Percentiles rank a stretch among this genome's conserved stretches.
Conservation (phyloP, 106 monocot species). For the Allium fistulosum region DNA sequence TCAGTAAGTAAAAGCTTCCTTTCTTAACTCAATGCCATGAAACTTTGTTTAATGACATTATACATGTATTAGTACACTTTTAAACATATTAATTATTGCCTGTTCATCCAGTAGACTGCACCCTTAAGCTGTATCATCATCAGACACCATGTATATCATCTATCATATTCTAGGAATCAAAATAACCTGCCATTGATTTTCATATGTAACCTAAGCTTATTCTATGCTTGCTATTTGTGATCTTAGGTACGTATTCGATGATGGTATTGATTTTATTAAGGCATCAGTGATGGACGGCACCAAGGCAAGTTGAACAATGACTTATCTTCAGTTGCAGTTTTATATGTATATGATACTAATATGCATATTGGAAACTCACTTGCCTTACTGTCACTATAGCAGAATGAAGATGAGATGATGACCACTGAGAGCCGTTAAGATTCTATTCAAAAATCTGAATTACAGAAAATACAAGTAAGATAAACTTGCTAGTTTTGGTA, state of each 20-base stretch:
- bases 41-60: no score
- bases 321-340: conserved; percentile 1
- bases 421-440: conserved; percentile 18
- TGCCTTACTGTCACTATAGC: conserved; percentile 3
- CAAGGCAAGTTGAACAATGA: conserved; percentile 27
- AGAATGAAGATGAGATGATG: conserved; percentile 57
- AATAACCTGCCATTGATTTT: no score
- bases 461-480: conserved; percentile 56
- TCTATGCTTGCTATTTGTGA: background rate
- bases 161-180: no score
- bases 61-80: no score
- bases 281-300: conserved; percentile 72
- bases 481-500: background rate
- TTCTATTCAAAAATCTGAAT: conserved; percentile 42
- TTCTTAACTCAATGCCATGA: no score
- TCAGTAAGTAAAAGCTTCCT: conserved; percentile 45
- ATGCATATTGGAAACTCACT: background rate
- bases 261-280: conserved; percentile 86
- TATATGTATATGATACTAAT: background rate
- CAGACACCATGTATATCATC: no score
- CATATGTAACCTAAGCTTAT: no score
- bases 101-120: no score
- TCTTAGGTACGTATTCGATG: conserved; percentile 88
- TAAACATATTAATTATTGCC: no score
- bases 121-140: no score